Conservation (phyloP, 2,329 filamentous ascomycete species). For the Cladosporium sp. region DNA sequence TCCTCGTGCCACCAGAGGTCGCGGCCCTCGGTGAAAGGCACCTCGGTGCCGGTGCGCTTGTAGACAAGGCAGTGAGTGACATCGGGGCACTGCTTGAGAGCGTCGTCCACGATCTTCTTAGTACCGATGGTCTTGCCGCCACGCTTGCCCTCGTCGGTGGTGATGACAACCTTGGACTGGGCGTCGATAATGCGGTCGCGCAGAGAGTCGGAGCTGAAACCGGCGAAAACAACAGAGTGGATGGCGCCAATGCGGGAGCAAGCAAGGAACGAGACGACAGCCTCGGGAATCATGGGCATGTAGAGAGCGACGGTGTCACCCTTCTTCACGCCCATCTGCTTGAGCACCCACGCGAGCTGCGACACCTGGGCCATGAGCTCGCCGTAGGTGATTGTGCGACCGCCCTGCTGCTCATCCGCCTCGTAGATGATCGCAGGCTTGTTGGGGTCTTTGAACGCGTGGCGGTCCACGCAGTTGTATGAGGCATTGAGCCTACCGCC, state of each 20-base stretch:
- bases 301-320: conserved; percentile 97
- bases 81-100: conserved; percentile 89
- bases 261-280: conserved; percentile 82
- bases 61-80: conserved; percentile 82
- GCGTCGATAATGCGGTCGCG: conserved; percentile 92
- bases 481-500: conserved; percentile 92
- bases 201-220: conserved; percentile 93
- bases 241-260: conserved; percentile 89
- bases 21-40: conserved; percentile 82
- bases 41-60: conserved; percentile 88
- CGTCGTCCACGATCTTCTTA: conserved; percentile 98
- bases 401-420: conserved; percentile 81
- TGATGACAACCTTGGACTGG: conserved; percentile 88
- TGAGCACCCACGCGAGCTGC: conserved; percentile 77
- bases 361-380: conserved; percentile 92
- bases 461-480: conserved; percentile 95
- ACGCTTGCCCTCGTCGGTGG: conserved; percentile 93
- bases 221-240: conserved; percentile 96
- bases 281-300: conserved; percentile 97
- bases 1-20: conserved; percentile 99
- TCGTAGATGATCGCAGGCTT: conserved; percentile 98
- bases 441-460: conserved; percentile 90
- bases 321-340: conserved; percentile 93
- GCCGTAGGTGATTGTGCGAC: conserved; percentile 84
- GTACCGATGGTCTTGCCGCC: conserved; percentile 95